Evolutionary conservation across 2,329 filamentous ascomycete species (phyloP), one percentile per base, ranked within the genome.

Genomic region (Botrytis porri): DNA sequence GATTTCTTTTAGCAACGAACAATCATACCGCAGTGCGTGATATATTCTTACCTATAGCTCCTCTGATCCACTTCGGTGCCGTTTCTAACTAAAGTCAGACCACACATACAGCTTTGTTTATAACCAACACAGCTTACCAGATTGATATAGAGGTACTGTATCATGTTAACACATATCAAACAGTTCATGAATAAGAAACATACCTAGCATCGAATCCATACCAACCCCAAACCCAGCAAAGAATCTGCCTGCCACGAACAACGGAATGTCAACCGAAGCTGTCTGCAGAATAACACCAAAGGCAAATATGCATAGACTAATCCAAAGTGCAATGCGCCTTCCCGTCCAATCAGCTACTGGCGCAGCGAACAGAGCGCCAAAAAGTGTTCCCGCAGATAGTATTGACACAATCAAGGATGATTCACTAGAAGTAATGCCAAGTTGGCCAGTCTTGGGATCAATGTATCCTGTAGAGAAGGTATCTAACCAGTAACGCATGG

Each of bases 301-400:
- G 74, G 86, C 85, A 83, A 93, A 93, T 73, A 94, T 85, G 76
- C 83, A 84, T 79, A 74, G 93, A 89, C 74, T 94, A 86, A 63
- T 86, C 89, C 57, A 84, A 80, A 39, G 90, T 88, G 77, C 92
- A 89, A 74, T 91, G 91, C 91, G 72, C 64, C 78, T 74, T 54
- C 85, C 85, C 20, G 81, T 81, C 67, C 80, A 80, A 74, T 83
- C 85, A 37, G 82, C 82, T 18, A 84, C 72, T 57, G 75, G 72
- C 29, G 77, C 85, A 1, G 82, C 83, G 43, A 85, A 75, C 10
- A 87, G 76, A 2, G 83, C 82, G 25, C 83, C 93, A 75, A 95
- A 92, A 86, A 95, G 95, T 77, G 93, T 95, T 82, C 92, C 92
- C 80, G 76, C 88, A 43, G 93, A 95, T 70, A 95, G 88, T 77